A percentile compares a stretch with the other conserved stretches of the same genome.
Conservation (phyloP, 768 basidiomycete genomes). For the Agaricus blazei region DNA sequence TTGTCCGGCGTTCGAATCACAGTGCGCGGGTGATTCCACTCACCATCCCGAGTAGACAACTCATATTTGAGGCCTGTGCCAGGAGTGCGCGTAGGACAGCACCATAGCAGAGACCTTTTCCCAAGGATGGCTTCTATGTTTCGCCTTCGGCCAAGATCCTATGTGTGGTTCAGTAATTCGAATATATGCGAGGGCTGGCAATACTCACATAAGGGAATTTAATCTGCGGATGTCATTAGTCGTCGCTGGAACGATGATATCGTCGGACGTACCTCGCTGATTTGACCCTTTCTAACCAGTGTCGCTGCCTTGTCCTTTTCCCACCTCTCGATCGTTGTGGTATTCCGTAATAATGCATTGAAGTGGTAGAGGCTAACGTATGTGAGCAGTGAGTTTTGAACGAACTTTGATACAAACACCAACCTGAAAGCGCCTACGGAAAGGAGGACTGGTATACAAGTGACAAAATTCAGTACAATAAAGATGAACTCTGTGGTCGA, state of each 20-base stretch:
- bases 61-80: conserved; percentile 79
- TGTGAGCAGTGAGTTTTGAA: not conserved
- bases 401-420: conserved; percentile 9
- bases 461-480: conserved; percentile 82
- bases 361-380: conserved; percentile 76
- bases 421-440: conserved; percentile 91
- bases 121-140: conserved; percentile 84
- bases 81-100: conserved; percentile 62
- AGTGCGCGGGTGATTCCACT: conserved; percentile 51
- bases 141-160: conserved; percentile 74
- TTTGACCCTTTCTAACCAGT: conserved; percentile 79
- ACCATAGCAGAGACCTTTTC: conserved; percentile 71
- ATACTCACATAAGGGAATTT: conserved; percentile 87
- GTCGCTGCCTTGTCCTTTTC: conserved; percentile 94
- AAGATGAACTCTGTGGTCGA: conserved; percentile 68
- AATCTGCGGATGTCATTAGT: conserved; percentile 37
- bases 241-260: not conserved
- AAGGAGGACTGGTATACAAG: conserved; percentile 81
- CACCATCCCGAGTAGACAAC: conserved; percentile 66
- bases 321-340: conserved; percentile 96
- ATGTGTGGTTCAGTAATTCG: conserved; percentile 11
- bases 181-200: not conserved
- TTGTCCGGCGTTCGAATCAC: not conserved
- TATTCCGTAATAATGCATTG: conserved; percentile 68
- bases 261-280: conserved; percentile 54